A percentile compares a stretch with the other conserved stretches of the same genome.
Conservation (phyloP, 129 eudicot species). For the Lactuca sativa region DNA sequence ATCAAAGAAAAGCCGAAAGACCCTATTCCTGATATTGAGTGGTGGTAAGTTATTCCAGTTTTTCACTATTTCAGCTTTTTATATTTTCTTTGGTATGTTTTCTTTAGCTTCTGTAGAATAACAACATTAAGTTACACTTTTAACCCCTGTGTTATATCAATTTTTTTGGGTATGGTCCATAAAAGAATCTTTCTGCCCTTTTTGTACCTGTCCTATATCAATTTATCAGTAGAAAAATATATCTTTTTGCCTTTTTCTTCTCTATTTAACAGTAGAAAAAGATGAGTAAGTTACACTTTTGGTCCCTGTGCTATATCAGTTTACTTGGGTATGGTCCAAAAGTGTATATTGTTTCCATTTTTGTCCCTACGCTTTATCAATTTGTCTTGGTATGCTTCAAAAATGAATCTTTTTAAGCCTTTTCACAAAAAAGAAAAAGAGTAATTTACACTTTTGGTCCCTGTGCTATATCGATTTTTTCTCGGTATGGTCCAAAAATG, state of each 20-base stretch:
- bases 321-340: background rate
- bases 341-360: too few species aligned
- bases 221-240: too few species aligned
- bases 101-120: conserved; percentile 11
- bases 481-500: background rate
- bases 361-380: too few species aligned
- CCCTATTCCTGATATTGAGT: conserved; percentile 85
- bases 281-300: too few species aligned
- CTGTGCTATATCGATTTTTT: background rate
- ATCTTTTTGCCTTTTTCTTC: too few species aligned
- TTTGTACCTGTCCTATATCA: too few species aligned
- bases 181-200: too few species aligned
- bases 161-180: background rate
- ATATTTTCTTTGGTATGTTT: background rate
- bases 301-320: too few species aligned
- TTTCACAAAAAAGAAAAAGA: too few species aligned
- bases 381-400: too few species aligned
- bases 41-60: conserved; percentile 67
- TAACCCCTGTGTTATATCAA: background rate
- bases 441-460: background rate
- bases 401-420: too few species aligned
- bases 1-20: conserved; percentile 87
- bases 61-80: background rate
- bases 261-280: too few species aligned
- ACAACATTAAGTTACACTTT: background rate